Base-by-base conservation (phyloP, 805 yeast species). In the Candida mattraensis region DNA sequence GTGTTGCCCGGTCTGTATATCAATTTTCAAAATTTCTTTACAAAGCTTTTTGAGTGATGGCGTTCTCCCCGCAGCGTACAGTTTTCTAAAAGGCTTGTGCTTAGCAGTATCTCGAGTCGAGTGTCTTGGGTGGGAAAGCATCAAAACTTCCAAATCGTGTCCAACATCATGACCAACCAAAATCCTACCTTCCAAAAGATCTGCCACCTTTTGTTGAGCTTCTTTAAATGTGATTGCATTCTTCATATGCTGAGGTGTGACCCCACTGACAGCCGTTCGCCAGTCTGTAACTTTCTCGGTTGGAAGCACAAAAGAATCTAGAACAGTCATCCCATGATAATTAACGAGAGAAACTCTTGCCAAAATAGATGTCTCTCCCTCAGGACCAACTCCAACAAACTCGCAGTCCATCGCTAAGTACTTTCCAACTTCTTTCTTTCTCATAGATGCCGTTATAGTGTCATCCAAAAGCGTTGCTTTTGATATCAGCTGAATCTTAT, bases 231-330 rank as follows among this genome's bases (percentile, higher is more conserved):
- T 43, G 0, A 82, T 69, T 0, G 96, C 96, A 26, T 67, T 58
- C 18, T 64, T 63, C 84, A 89, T 78, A 53, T 82, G 76, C 3
- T 62, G 58, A 0, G 95, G 87, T 3, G 80, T 67, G 3, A 89
- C 75, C 17, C 98, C 98, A 59, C 91, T 80, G 14, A 87, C 94
- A 83, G 88, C 80, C 0, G 97, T 89, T 58, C 97, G 71, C 89
- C 93, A 89, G 52, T 89, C 94, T 0, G 89, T 80, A 2, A 89
- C 95, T 36, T 64, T 66, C 50, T 82, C 88, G 20, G 67, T 61
- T 2, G 96, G 96, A 45, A 67, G 69, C 4, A 89, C 96, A 63
- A 70, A 89, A 24, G 71, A 64, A 58, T 89, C 97, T 42, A 81
- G 67, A 0, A 89, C 54, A 0, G 76, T 69, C 45, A 76, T 74